phyloP scores from a whole-genome alignment of 345 rosid species.

The Cardamine chenopodiifolia region DNA sequence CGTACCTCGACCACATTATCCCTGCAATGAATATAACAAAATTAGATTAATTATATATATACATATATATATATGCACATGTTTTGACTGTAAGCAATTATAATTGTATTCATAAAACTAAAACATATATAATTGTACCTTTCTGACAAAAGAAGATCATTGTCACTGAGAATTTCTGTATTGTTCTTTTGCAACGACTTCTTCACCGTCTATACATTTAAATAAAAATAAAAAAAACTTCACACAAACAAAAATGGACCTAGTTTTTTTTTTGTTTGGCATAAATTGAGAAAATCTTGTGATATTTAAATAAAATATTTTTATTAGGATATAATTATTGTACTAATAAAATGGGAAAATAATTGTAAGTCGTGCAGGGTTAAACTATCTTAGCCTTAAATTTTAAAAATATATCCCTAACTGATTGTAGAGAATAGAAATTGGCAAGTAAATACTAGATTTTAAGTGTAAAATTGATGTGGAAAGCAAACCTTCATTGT shows the following conservation, averaged over 20 bases:
- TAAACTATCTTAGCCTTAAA: too few species aligned
- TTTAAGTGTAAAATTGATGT: background rate
- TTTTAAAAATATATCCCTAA: background rate
- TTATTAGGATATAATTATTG: background rate
- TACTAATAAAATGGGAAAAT: background rate
- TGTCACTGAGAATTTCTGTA: background rate
- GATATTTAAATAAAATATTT: background rate
- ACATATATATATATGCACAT: background rate
- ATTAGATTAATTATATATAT: too few species aligned
- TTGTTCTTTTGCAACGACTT: background rate
- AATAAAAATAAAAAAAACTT: background rate
- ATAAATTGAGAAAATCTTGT: background rate
- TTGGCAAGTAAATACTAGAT: background rate
- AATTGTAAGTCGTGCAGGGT: too few species aligned
- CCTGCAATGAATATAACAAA: too few species aligned
- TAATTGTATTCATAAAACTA: background rate
- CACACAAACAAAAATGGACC: background rate
- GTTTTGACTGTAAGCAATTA: background rate
- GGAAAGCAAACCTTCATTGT: constrained; percentile 30
- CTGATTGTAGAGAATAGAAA: background rate
- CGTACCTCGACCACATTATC: background rate
- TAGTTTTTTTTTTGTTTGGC: background rate
- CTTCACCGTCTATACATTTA: constrained; percentile 11
- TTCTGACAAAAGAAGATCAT: background rate
- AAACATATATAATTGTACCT: background rate